phyloP scores from a whole-genome alignment of 108 stramenopile species.

The Ochromonas danica region DNA sequence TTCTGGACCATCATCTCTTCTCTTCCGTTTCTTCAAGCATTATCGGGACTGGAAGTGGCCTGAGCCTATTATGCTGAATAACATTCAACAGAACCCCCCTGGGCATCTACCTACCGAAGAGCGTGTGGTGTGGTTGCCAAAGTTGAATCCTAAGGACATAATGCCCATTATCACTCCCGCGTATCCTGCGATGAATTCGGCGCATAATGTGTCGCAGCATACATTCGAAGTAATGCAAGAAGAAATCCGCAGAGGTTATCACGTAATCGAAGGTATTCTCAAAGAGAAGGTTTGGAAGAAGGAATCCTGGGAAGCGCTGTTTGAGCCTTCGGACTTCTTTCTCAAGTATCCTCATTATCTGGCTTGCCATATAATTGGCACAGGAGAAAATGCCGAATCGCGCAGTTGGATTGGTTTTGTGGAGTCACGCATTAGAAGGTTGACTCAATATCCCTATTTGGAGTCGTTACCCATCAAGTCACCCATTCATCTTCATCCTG shows the following conservation, averaged over 20 bases:
- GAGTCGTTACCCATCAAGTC: neutral
- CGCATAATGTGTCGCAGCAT: slow-evolving; percentile 84
- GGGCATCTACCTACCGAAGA: slow-evolving; percentile 18
- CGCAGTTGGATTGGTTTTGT: slow-evolving; percentile 88
- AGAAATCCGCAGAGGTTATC: slow-evolving; percentile 64
- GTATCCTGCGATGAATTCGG: slow-evolving; percentile 91
- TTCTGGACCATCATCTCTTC: slow-evolving; percentile 57
- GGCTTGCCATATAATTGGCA: slow-evolving; percentile 79
- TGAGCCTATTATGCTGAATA: slow-evolving; percentile 23
- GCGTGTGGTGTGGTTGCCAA: neutral
- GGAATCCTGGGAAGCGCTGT: slow-evolving; percentile 72
- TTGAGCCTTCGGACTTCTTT: slow-evolving; percentile 92
- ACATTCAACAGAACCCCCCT: slow-evolving; percentile 25
- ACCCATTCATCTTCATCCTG: slow-evolving; percentile 13
- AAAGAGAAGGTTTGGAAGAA: slow-evolving; percentile 30
- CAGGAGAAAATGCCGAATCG: slow-evolving; percentile 65
- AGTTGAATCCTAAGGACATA: slow-evolving; percentile 32
- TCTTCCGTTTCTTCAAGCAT: slow-evolving; percentile 38
- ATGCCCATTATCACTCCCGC: slow-evolving; percentile 94
- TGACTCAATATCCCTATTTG: neutral
- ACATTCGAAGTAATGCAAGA: slow-evolving; percentile 72
- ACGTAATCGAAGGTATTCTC: slow-evolving; percentile 45
- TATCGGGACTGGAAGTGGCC: slow-evolving; percentile 28
- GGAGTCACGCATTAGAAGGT: slow-evolving; percentile 73
- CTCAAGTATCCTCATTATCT: slow-evolving; percentile 87